A percentile compares a stretch with the other conserved stretches of the same genome.
These are phyloP conservation scores for Geotrichum europaeum DNA, from an alignment of 1,139 yeast species.

Conservation along the genomic window DNA sequence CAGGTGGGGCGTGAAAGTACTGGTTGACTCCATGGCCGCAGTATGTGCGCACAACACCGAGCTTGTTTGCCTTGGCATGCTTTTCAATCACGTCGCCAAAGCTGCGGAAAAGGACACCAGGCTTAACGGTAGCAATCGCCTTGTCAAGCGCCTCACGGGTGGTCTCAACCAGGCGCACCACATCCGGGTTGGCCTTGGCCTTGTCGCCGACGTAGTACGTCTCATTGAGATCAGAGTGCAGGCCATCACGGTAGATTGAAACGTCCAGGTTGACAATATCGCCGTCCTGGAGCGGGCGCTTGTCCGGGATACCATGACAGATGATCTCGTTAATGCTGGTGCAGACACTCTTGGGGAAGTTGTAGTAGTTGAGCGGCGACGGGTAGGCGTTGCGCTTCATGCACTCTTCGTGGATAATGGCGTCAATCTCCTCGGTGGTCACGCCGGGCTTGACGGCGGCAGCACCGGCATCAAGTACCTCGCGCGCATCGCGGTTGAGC, in stretches of 20 bases:
- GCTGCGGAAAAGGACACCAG: slow-evolving; percentile 83
- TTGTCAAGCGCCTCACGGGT: slow-evolving; percentile 81
- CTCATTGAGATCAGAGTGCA: slow-evolving; percentile 92
- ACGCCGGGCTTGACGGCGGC: slow-evolving; percentile 78
- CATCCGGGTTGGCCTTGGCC: slow-evolving; percentile 66
- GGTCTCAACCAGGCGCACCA: slow-evolving; percentile 86
- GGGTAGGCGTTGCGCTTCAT: slow-evolving; percentile 89
- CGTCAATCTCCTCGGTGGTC: slow-evolving; percentile 91
- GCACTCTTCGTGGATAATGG: slow-evolving; percentile 79
- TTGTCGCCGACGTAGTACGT: slow-evolving; percentile 95
- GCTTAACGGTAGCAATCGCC: slow-evolving; percentile 81
- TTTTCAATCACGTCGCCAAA: slow-evolving; percentile 85
- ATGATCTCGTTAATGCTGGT: slow-evolving; percentile 91
- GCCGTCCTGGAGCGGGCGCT: slow-evolving; percentile 80
- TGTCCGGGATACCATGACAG: slow-evolving; percentile 97
- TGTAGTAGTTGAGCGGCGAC: slow-evolving; percentile 89
- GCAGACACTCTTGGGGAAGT: slow-evolving; percentile 89
- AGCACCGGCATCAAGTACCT: slow-evolving; percentile 81
- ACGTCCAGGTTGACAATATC: slow-evolving; percentile 92
- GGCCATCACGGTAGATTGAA: slow-evolving; percentile 75
- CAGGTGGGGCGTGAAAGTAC: slow-evolving; percentile 89
- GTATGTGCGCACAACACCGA: slow-evolving; percentile 84
- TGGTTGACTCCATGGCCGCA: slow-evolving; percentile 93
- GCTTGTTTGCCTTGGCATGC: slow-evolving; percentile 71
- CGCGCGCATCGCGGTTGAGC: slow-evolving; percentile 74